Evolutionary conservation across 495 filamentous ascomycete genomes (phyloP).

Genomic region (Aspergillus conjunctus): DNA sequence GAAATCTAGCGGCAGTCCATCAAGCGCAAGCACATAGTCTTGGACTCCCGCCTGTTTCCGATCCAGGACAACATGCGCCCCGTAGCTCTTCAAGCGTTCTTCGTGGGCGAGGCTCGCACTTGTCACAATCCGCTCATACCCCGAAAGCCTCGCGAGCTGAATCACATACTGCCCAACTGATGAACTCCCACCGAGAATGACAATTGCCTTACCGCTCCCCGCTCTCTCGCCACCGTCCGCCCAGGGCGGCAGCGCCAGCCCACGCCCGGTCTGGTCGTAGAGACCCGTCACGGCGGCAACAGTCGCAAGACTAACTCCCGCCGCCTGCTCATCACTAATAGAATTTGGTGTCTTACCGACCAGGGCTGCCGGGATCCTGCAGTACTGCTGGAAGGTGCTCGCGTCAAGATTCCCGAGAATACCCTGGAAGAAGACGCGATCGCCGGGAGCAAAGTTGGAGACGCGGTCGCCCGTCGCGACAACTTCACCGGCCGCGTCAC

Average conservation of each 20-base stretch:
- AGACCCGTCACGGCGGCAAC: conserved; percentile 36
- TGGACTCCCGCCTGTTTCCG: conserved; percentile 14
- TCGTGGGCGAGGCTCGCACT: conserved; percentile 48
- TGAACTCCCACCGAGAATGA: conserved; percentile 52
- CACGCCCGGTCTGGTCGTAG: conserved; percentile 29
- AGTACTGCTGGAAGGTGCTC: conserved; percentile 45
- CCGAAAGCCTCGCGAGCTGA: conserved; percentile 44
- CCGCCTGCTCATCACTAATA: conserved; percentile 44
- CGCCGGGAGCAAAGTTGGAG: conserved; percentile 31
- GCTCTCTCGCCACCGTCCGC: conserved; percentile 29
- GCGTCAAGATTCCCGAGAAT: conserved; percentile 34
- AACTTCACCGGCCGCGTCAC: conserved; percentile 44
- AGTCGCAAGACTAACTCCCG: conserved; percentile 43
- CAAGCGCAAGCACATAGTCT: conserved; percentile 17
- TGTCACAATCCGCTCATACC: conserved; percentile 46
- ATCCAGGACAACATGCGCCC: conserved; percentile 36
- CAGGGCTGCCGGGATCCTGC: conserved; percentile 33
- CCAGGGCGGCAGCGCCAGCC: conserved; percentile 24
- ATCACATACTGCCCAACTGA: conserved; percentile 46
- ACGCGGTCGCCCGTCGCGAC: conserved; percentile 38
- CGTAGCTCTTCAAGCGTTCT: conserved; percentile 44
- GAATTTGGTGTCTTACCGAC: conserved; percentile 37
- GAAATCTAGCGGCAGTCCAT: conserved; percentile 17
- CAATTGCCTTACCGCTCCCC: conserved; percentile 31
- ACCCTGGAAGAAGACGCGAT: conserved; percentile 40